Evolutionary conservation across 441 rosid genomes (phyloP), one percentile per base, ranked within the genome.

Genomic region (Croton laevigatus): DNA sequence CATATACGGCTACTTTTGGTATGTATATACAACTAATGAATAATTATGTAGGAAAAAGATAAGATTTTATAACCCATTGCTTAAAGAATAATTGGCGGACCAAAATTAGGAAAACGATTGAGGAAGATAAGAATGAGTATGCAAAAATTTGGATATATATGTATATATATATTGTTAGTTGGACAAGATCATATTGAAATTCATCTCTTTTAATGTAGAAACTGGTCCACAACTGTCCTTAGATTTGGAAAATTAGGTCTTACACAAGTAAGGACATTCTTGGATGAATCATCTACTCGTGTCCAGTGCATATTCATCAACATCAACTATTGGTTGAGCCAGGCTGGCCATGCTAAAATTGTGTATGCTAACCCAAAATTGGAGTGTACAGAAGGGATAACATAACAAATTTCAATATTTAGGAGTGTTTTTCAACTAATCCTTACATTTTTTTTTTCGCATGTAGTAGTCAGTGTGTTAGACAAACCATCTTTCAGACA

Each of bases 21-120:
- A 32, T 55, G 64, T 62, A 0, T 8, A 38, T 36, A 63, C 37
- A 54, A 36, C 37, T 63, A 63, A 63, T 22, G 36, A 36, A 22
- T 63, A 63, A 58, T 65, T 19, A 40, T 23, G 37, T 20, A 58
- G 34, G 23, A 16, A 46, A 54, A 44, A 23, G 73, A 69, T 65
- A 36, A 59, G 68, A 40, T 63, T 68, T 27, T n/a, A 27, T 20
- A 59, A 5, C 57, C 17, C 5, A 44, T 64, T 66, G 27, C 36
- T 17, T 51, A 61, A 48, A 16, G 27, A 22, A 52, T 19, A 6
- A 8, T 1, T 53, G 23, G 62, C 14, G 6, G 16, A 62, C 0
- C 52, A 23, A 23, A 66, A 71, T 14, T 20, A 52, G 63, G 11
- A 46, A 46, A 66, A 37, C n/a, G 8, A 62, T 19, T 11, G 4